Evolutionary conservation across 257 asterid genomes (phyloP), one percentile per base, ranked within the genome.

Genomic region (Solanum stenotomum): DNA sequence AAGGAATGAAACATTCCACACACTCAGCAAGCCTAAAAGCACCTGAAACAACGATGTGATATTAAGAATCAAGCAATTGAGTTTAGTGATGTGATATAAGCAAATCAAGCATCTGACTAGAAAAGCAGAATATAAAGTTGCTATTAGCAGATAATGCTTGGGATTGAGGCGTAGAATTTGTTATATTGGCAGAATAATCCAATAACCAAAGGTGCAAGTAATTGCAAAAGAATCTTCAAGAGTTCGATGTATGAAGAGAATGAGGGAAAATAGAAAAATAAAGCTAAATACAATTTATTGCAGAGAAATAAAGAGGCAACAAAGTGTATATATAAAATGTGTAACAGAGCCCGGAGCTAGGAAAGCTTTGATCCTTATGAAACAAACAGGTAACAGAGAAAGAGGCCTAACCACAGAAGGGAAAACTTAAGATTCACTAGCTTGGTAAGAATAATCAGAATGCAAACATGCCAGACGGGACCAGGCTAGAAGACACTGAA

Each of bases 1-100:
- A 76, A 97, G 98, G 92, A 97, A 97, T 76, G 99, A 92, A 83
- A 96, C 99, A 90, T 97, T 97, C 99, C 98, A 97, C 70, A 97
- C 95, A 87, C 99, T 97, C 92, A 96, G 91, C 92, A 97, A 93
- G 88, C 99, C 99, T 89, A 97, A 75, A 61, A 97, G 93, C 87
- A 97, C 99, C 99, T 96, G 95, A 35, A 93, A 78, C 75, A 89
- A 87, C 38, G 14, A 49, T 84, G 89, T 88, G 79, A 72, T 78
- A 87, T 52, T 13, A 83, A 82, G 44, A 88, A 72, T 86, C 86
- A 82, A 82, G 31, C 70, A 82, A 79, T 31, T 18, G 42, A 82
- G 70, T 31, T 49, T 52, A 49, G 63, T 82, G 70, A 81, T 18
- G 85, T 29, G 68, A 82, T 49, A 10, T 46, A 49, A 82, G 44